Evolutionary conservation across 2,329 filamentous ascomycete genomes (phyloP), one percentile per base, ranked within the genome.

Genomic region (Talaromyces sp.): DNA sequence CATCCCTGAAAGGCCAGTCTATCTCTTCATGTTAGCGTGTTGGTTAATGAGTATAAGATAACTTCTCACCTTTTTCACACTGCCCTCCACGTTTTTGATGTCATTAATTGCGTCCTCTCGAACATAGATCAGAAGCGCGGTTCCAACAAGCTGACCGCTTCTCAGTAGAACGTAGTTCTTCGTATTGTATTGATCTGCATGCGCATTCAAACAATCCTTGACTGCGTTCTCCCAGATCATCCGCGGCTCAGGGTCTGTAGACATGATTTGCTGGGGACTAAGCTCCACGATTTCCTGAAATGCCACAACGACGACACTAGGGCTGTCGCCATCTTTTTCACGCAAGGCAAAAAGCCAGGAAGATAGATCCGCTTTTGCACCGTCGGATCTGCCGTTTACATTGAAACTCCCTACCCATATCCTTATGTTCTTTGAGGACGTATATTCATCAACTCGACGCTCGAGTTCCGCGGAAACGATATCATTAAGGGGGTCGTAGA

Each of bases 211-310:
- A 14, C 88, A 91, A 52, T 80, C 81, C 65, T 88, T 88, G 26
- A 98, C 92, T 4, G 90, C 88, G 58, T 82, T 78, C 72, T 99
- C 95, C 95, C 95, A 99, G 21, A 88, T 79, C 64, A 91, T 87
- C 65, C 93, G 90, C 58, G 90, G 85, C 3, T 87, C 86, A 1
- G 95, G 95, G 71, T 99, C 93, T 62, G 93, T 98, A 65, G 96
- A 96, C 92, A 99, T 97, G 70, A 99, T 98, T 70, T 99, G 95
- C 73, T 98, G 93, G 17, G 96, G 95, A 68, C 91, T 97, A 53
- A 99, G 80, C 70, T 96, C 91, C n/a, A 99, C 95, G 64, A 99
- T 98, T 75, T 99, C 95, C 71, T 99, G 95, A 68, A 99, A 98
- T 0, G 91, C 95, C 17, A 97, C 88, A 8, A 89, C 92, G 56